These are phyloP conservation scores for Colletotrichum eleusines DNA, from an alignment of 2,329 filamentous ascomycete genomes.

Conservation along the genomic window DNA sequence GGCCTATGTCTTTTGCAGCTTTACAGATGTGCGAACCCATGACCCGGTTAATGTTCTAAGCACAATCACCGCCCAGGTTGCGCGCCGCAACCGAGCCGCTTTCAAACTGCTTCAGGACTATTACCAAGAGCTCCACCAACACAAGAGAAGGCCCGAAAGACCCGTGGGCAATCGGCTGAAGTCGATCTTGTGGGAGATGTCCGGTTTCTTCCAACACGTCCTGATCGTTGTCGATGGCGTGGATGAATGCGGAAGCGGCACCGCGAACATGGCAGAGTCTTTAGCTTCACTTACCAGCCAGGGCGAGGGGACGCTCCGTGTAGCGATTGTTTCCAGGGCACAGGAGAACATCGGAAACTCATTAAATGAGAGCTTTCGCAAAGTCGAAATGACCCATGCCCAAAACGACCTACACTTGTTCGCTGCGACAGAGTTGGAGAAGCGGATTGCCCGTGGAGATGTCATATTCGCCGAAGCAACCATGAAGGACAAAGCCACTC, in stretches of 20 bases:
- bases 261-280: not conserved
- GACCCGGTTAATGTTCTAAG: not conserved
- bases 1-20: not conserved
- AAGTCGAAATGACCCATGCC: not conserved
- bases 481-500: not conserved
- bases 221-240: conserved; percentile 9
- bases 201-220: not conserved
- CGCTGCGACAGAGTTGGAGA: not conserved
- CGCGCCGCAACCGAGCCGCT: not conserved
- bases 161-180: not conserved
- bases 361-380: not conserved
- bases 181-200: not conserved
- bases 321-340: not conserved
- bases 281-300: not conserved
- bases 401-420: not conserved
- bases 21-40: not conserved
- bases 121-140: not conserved
- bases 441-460: not conserved
- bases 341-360: not conserved
- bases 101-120: not conserved
- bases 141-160: not conserved
- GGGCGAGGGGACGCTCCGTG: not conserved
- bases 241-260: not conserved
- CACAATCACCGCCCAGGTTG: conserved; percentile 8
- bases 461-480: not conserved